Evolutionary conservation across 2,329 filamentous ascomycete genomes (phyloP), one percentile per base, ranked within the genome.

Genomic region (Plenodomus biglobosus): DNA sequence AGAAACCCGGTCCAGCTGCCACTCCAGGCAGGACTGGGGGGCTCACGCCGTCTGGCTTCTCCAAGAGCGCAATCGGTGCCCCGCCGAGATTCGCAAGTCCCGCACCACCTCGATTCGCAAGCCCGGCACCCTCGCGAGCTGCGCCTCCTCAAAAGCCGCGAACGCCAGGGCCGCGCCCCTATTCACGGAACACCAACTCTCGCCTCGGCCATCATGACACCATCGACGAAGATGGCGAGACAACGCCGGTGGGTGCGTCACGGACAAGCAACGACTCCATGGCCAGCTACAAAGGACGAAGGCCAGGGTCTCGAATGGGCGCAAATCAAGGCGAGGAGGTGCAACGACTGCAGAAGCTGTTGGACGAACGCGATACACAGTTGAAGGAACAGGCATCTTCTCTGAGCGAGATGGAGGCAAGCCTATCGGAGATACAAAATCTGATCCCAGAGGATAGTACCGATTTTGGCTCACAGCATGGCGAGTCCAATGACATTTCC

Each of bases 331-430:
- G 69, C 6, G 87, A 87, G 37, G 89, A 96, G 67, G 71, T 95
- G 7, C 85, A 87, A 59, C 80, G 84, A 24, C 77, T 99, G 21
- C 85, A 83, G 52, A 76, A 79, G 34, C 83, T 92, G 69, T 79
- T 97, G 17, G 85, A 91, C 55, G 91, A 96, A 53, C 85, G 90
- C 22, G 91, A 97, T 59, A 84, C 80, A 56, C 90, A 96, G 68
- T 76, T 99, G n/a, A 87, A 86, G 60, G 94, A 96, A 37, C 94
- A 99, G 71, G 85, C 90, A 2, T 77, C 83, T 3, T 89, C 86
- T 16, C 75, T 99, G 43, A 80, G 85, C 13, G 94, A 99, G 59
- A 96, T 99, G 87, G 92, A 99, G 67, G 83, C 80, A 50, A 92
- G 86, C 53, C 76, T 96, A 39, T 85, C 85, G n/a, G 92, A 96